Conservation (phyloP, 306 rosid genomes). For the Fragaria iinumae region DNA sequence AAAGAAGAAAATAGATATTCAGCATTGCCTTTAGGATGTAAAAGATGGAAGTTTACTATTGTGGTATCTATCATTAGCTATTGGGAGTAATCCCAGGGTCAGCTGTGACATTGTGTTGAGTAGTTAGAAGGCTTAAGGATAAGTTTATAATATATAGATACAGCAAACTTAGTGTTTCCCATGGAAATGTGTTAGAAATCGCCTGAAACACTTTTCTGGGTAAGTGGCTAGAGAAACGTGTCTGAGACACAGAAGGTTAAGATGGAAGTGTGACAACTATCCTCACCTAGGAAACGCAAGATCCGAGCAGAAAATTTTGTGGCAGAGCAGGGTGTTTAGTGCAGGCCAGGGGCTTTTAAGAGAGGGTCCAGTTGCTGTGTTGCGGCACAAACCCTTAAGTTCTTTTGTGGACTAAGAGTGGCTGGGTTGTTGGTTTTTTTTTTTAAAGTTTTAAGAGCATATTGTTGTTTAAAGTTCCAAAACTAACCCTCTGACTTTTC, state of each 20-base stretch:
- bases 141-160: too few relatives aligned
- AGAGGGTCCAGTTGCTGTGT: not conserved
- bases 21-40: not conserved
- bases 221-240: not conserved
- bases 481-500: too few relatives aligned
- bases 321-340: not conserved
- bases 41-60: not conserved
- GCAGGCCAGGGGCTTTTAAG: not conserved
- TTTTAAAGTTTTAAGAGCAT: too few relatives aligned
- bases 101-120: not conserved
- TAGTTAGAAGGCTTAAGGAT: not conserved
- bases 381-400: not conserved
- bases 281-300: too few relatives aligned
- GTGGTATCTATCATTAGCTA: not conserved
- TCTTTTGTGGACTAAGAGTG: too few relatives aligned
- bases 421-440: not conserved
- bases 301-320: too few relatives aligned
- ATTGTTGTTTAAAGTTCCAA: too few relatives aligned
- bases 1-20: not conserved
- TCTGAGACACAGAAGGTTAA: not conserved
- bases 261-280: too few relatives aligned
- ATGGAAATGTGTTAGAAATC: too few relatives aligned
- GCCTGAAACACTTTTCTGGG: not conserved
- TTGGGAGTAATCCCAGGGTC: not conserved
- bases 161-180: too few relatives aligned